Percentiles rank a stretch among this genome's conserved stretches.
Conservation (phyloP, 1,284 basidiomycete species). For the Ceratorhiza oryzae-sativae region DNA sequence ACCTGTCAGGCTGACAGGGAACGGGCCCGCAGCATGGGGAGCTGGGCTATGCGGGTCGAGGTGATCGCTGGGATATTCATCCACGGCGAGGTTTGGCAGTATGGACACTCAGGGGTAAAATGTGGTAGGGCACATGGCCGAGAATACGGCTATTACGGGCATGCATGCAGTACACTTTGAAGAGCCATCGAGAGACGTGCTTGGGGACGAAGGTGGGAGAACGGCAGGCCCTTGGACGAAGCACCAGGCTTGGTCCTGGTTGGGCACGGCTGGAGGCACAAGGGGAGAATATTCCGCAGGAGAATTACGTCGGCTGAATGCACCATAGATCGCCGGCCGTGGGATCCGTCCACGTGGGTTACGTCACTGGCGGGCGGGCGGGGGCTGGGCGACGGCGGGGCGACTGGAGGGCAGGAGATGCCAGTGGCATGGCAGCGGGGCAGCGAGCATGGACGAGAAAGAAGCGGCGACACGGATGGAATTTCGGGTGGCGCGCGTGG, state of each 20-base stretch:
- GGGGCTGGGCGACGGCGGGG: neutral
- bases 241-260: neutral
- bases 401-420: neutral
- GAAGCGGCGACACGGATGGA: slow-evolving; percentile 4
- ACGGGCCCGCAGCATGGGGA: neutral
- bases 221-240: neutral
- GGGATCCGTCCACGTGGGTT: neutral
- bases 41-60: neutral
- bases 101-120: neutral
- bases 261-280: neutral
- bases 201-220: neutral
- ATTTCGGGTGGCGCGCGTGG: slow-evolving; percentile 16
- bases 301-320: too few relatives aligned
- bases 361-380: neutral
- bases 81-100: neutral
- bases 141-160: neutral
- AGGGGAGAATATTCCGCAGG: neutral
- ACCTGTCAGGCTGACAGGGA: neutral
- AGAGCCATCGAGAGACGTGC: neutral
- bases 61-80: neutral
- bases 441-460: neutral
- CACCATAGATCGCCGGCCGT: neutral
- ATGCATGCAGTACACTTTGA: neutral
- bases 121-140: neutral
- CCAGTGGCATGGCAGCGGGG: too few relatives aligned